Percentiles rank a stretch among this genome's conserved stretches.
phyloP scores from a whole-genome alignment of 495 filamentous ascomycete species.

The Daldinia childiae region DNA sequence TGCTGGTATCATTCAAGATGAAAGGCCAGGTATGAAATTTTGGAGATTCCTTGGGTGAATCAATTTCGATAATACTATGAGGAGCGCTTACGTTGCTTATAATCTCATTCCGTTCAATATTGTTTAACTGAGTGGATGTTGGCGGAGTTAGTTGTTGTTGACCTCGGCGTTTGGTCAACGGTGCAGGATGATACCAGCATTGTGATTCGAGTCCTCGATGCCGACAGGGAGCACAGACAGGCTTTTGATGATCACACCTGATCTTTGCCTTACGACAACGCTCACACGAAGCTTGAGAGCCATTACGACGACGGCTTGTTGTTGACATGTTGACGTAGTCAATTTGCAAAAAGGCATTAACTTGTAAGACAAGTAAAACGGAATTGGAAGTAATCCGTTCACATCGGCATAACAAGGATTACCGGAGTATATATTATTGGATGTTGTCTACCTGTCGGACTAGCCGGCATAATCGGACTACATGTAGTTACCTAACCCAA shows the following conservation, averaged over 20 bases:
- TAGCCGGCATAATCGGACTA: conserved; percentile 15
- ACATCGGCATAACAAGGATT: conserved; percentile 1
- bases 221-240: conserved; percentile 6
- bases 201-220: conserved; percentile 13
- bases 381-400: conserved; percentile 9
- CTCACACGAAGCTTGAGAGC: conserved; percentile 18
- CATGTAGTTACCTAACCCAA: conserved; percentile 17
- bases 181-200: conserved; percentile 20
- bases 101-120: not conserved
- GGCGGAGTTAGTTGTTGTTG: not conserved
- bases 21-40: not conserved
- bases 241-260: conserved; percentile 9
- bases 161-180: conserved; percentile 10
- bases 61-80: not conserved
- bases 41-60: not conserved
- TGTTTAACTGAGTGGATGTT: not conserved
- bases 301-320: conserved; percentile 13
- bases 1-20: not conserved
- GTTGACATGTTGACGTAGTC: conserved; percentile 7
- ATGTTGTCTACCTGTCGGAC: not conserved
- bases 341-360: not conserved
- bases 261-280: conserved; percentile 18
- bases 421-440: not conserved
- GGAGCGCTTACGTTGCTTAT: not conserved
- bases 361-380: not conserved